Evolutionary conservation across 2,329 filamentous ascomycete genomes (phyloP), one percentile per base, ranked within the genome.

Genomic region (Paraconiothyrium sp.): DNA sequence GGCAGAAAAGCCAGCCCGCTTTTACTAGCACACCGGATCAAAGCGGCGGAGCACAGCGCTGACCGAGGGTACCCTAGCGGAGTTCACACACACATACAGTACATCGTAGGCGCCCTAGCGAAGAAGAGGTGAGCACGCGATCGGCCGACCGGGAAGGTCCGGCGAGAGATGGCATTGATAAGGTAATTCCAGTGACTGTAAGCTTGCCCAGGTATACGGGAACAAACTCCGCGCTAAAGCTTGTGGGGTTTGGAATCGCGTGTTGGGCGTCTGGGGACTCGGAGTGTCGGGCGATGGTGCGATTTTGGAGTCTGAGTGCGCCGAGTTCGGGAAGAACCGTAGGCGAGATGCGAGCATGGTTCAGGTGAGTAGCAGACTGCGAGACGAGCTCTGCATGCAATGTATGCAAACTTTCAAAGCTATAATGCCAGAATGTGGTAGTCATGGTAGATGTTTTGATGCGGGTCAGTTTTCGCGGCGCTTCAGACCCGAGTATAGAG

Each of bases 181-280:
- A 55, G 52, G 52, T 55, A 34, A 55, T 46, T 27, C 27, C 16
- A 34, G 24, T 55, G 52, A 55, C 52, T 55, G 39, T 52, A 7
- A 41, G 39, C 37, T 4, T 20, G 20, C 20, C 20, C 20, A 20
- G 39, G 4, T 16, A 16, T n/a, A 4, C 13, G 27, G 27, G 24
- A 54, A 35, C 34, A 14, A 44, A 32, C 20, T 22, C 51, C 39
- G 24, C 22, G 37, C 27, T 34, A 16, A 24, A 46, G 8, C 16
- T 46, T 14, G 27, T 20, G 27, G 52, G 39, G 30, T 13, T 22
- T 22, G 50, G 27, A 34, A 13, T n/a, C 27, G 39, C 39, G 52
- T 46, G 22, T 54, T 44, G 27, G 51, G 51, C 51, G 39, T 54
- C 14, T 55, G 52, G 20, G 24, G 35, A 37, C 37, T 13, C 16